These are phyloP conservation scores for Aspergillus kassunensis DNA, from an alignment of 495 filamentous ascomycete species.

Conservation along the genomic window DNA sequence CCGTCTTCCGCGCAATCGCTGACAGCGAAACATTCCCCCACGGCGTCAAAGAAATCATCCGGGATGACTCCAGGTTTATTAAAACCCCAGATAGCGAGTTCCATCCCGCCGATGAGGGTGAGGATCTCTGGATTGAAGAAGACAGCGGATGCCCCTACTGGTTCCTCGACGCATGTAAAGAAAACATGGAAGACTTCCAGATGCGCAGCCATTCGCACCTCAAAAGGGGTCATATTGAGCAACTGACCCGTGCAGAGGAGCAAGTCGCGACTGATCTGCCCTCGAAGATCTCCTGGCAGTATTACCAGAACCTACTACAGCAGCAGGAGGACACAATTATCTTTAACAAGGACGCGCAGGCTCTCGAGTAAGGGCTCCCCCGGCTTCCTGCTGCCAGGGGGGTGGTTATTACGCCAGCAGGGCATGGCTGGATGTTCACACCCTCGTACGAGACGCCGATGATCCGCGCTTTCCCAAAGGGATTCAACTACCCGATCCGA, in stretches of 20 bases:
- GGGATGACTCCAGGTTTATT: constrained; percentile 24
- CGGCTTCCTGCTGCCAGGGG: constrained; percentile 23
- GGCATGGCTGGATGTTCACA: constrained; percentile 24
- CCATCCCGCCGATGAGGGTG: background rate
- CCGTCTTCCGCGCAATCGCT: constrained; percentile 26
- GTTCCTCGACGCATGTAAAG: constrained; percentile 17
- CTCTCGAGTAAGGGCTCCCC: constrained; percentile 21
- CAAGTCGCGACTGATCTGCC: constrained; percentile 14
- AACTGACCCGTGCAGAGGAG: background rate
- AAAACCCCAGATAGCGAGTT: background rate
- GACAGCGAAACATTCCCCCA: constrained; percentile 19
- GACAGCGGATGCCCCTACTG: constrained; percentile 16
- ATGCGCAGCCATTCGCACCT: background rate
- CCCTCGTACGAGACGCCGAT: constrained; percentile 32
- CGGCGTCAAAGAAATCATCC: constrained; percentile 24
- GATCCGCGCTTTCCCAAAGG: constrained; percentile 27
- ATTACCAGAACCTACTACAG: constrained; percentile 17
- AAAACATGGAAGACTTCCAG: constrained; percentile 10
- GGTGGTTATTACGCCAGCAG: constrained; percentile 28
- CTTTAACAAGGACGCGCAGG: constrained; percentile 17
- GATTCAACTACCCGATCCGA: constrained; percentile 29
- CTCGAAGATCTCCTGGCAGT: constrained; percentile 17
- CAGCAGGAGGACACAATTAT: constrained; percentile 19
- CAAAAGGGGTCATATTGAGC: background rate
- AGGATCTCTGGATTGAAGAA: constrained; percentile 5